phyloP scores from a whole-genome alignment of 2,329 filamentous ascomycete species.

The Pseudogymnoascus pannorum region DNA sequence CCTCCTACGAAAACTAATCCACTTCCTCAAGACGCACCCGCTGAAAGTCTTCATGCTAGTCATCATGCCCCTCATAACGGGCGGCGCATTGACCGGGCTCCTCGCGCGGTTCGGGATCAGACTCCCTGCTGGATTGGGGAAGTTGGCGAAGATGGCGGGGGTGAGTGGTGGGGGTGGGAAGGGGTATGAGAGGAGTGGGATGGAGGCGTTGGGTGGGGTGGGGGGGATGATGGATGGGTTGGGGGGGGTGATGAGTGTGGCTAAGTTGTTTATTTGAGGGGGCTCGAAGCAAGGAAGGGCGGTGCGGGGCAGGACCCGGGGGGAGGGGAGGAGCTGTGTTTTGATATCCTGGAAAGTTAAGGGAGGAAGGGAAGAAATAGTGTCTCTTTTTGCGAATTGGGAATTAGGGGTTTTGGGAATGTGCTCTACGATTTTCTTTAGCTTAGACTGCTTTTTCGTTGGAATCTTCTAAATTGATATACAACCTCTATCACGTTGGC shows the following conservation, averaged over 20 bases:
- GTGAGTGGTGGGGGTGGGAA: constrained; percentile 15
- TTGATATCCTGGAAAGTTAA: background rate
- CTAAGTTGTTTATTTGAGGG: constrained; percentile 31
- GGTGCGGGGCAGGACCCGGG: no score
- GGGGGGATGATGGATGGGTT: constrained; percentile 23
- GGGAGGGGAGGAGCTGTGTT: background rate
- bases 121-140: constrained; percentile 44
- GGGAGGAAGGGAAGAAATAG: background rate
- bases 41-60: constrained; percentile 82
- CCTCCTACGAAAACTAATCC: constrained; percentile 70
- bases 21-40: constrained; percentile 77
- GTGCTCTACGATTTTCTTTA: background rate
- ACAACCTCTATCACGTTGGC: no score
- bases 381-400: background rate
- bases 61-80: constrained; percentile 78
- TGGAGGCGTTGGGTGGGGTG: constrained; percentile 14
- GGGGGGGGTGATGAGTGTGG: constrained; percentile 25
- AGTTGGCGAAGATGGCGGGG: constrained; percentile 17
- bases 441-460: background rate
- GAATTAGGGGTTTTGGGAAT: background rate
- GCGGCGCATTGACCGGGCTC: constrained; percentile 71
- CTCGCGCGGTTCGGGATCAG: constrained; percentile 73
- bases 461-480: background rate
- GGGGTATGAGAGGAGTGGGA: constrained; percentile 21
- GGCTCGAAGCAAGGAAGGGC: no score